Evolutionary conservation across 2,329 filamentous ascomycete genomes (phyloP).

Genomic region (Neofusicoccum laricinum): DNA sequence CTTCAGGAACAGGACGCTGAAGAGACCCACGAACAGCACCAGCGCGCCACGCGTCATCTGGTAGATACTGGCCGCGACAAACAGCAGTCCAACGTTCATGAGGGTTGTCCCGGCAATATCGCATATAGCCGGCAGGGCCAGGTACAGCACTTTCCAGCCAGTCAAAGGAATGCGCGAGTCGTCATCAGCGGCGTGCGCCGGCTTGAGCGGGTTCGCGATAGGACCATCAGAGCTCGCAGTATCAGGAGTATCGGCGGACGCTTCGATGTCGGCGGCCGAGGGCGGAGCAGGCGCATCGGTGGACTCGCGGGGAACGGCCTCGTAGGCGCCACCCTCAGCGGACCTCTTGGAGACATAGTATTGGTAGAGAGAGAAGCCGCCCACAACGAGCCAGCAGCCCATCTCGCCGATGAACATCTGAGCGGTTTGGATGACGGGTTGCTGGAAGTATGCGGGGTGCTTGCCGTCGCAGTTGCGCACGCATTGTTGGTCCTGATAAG

Average conservation of each 20-base stretch:
- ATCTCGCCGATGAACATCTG: constrained; percentile 98
- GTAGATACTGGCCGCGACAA: constrained; percentile 94
- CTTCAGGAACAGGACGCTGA: constrained; percentile 87
- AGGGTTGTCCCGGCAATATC: constrained; percentile 94
- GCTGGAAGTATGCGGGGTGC: constrained; percentile 75
- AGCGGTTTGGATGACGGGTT: constrained; percentile 90
- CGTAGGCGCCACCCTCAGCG: constrained; percentile 53
- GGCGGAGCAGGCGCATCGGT: constrained; percentile 28
- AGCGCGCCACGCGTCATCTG: constrained; percentile 97
- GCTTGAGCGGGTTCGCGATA: constrained; percentile 52
- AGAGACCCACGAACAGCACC: constrained; percentile 91
- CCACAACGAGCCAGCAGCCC: constrained; percentile 91
- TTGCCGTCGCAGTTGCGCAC: constrained; percentile 79
- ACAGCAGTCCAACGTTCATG: constrained; percentile 93
- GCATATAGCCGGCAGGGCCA: constrained; percentile 84
- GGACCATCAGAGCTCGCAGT: constrained; percentile 44
- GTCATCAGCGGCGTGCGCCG: constrained; percentile 42
- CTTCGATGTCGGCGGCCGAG: constrained; percentile 44
- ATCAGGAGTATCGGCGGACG: constrained; percentile 44
- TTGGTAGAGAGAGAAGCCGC: constrained; percentile 64
- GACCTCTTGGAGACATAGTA: constrained; percentile 48
- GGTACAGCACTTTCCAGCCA: constrained; percentile 69
- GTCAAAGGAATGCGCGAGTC: constrained; percentile 60
- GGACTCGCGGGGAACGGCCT: constrained; percentile 52
- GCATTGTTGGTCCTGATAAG: constrained; percentile 84